Percentiles rank a stretch among this genome's conserved stretches.
phyloP scores from a whole-genome alignment of 108 stramenopile species.

The Aurantiochytrium sp. region DNA sequence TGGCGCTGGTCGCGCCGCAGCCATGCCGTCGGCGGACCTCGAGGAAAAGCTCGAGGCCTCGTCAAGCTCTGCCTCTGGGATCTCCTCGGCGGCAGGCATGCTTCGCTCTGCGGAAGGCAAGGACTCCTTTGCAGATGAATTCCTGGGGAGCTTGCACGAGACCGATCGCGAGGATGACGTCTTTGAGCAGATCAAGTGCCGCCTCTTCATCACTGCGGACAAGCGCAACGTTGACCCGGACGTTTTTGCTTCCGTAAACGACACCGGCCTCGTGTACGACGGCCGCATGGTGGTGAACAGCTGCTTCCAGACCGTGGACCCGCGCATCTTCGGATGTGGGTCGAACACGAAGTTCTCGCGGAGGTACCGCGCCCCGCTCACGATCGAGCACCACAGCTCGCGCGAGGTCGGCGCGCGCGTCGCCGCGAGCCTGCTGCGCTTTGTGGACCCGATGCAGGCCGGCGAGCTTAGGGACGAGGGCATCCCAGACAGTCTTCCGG shows the following conservation, averaged over 20 bases:
- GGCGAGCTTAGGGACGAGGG: background rate
- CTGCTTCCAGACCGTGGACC: slow-evolving; percentile 46
- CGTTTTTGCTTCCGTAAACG: slow-evolving; percentile 50
- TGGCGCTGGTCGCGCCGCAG: no score
- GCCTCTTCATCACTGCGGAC: slow-evolving; percentile 47
- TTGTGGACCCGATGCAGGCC: slow-evolving; percentile 34
- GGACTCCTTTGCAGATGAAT: no score
- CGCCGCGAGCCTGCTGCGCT: slow-evolving; percentile 43
- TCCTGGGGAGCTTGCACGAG: no score
- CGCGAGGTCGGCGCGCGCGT: slow-evolving; percentile 47
- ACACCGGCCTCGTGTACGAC: slow-evolving; percentile 58
- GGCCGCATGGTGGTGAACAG: slow-evolving; percentile 55
- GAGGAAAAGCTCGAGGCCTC: no score
- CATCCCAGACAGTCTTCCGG: background rate
- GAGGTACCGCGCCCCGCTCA: background rate
- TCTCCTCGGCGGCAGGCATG: no score
- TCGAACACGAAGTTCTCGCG: slow-evolving; percentile 51
- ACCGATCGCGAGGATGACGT: background rate
- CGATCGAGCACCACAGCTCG: slow-evolving; percentile 43
- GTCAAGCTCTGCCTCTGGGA: no score
- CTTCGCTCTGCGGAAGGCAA: no score
- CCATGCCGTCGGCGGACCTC: no score
- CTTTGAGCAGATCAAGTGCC: background rate
- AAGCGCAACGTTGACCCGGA: slow-evolving; percentile 43
- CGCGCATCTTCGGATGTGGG: slow-evolving; percentile 52